Conservation (phyloP, 1,284 basidiomycete species). For the Pholiota adiposa region DNA sequence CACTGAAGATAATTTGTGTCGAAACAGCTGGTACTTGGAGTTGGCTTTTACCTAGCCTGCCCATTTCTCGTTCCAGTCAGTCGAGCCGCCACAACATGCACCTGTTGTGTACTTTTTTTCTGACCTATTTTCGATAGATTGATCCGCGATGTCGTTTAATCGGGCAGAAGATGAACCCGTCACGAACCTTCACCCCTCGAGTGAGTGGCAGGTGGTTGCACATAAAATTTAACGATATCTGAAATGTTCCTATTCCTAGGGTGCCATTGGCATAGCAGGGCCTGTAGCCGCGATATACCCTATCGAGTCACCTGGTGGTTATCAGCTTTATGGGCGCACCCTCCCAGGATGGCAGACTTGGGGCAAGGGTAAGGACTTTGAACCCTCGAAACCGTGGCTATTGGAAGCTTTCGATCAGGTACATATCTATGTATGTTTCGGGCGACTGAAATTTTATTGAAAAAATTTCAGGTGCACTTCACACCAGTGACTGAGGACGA, state of each 20-base stretch:
- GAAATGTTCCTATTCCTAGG: constrained; percentile 36
- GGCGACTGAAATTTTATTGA: background rate
- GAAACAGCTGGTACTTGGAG: constrained; percentile 57
- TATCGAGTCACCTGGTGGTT: constrained; percentile 67
- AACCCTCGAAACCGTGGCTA: constrained; percentile 58
- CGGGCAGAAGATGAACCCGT: constrained; percentile 71
- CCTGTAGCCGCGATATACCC: constrained; percentile 69
- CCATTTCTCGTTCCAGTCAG: constrained; percentile 63
- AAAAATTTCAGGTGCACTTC: constrained; percentile 45
- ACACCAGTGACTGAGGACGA: constrained; percentile 48
- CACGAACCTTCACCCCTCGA: constrained; percentile 61
- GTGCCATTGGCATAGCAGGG: constrained; percentile 67
- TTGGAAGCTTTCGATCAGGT: constrained; percentile 71
- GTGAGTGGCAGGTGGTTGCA: constrained; percentile 33
- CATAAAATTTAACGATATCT: background rate
- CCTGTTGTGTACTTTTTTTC: background rate
- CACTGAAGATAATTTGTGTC: background rate
- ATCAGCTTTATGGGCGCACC: constrained; percentile 64
- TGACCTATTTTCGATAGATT: constrained; percentile 40
- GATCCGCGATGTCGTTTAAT: constrained; percentile 64
- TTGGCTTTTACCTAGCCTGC: constrained; percentile 66
- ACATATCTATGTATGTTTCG: constrained; percentile 6
- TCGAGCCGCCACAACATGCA: background rate
- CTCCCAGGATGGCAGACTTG: constrained; percentile 67
- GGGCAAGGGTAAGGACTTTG: constrained; percentile 56